A percentile compares a stretch with the other conserved stretches of the same genome.
Conservation (phyloP, 1,284 basidiomycete genomes). For the Sphaerobolus stellatus region DNA sequence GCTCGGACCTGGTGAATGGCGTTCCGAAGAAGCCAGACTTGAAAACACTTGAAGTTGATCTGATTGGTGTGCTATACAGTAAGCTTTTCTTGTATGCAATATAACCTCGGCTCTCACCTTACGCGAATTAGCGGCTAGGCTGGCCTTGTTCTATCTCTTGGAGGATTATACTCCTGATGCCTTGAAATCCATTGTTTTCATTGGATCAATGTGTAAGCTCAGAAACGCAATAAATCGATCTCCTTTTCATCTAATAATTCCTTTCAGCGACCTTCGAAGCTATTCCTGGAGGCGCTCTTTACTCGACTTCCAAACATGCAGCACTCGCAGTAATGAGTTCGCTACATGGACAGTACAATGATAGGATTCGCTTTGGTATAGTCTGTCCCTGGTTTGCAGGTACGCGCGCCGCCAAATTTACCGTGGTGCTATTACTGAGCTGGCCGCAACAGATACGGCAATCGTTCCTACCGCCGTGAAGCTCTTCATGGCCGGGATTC, state of each 20-base stretch:
- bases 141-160: constrained; percentile 51
- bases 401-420: constrained; percentile 7
- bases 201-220: constrained; percentile 57
- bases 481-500: constrained; percentile 50
- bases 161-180: constrained; percentile 28
- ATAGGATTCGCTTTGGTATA: constrained; percentile 38
- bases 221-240: too few relatives aligned
- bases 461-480: constrained; percentile 44
- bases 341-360: constrained; percentile 36
- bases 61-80: constrained; percentile 54
- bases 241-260: constrained; percentile 4
- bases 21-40: constrained; percentile 45
- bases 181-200: constrained; percentile 50
- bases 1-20: constrained; percentile 34
- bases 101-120: constrained; percentile 2
- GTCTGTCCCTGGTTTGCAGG: neutral
- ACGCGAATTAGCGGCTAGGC: constrained; percentile 40
- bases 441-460: constrained; percentile 40
- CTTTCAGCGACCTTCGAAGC: constrained; percentile 49
- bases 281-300: constrained; percentile 45
- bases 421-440: constrained; percentile 5
- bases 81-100: constrained; percentile 16
- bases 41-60: constrained; percentile 52
- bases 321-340: constrained; percentile 56
- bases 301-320: constrained; percentile 53